Conservation (phyloP, 495 filamentous ascomycete species). For the Penicillium egyptiacum region DNA sequence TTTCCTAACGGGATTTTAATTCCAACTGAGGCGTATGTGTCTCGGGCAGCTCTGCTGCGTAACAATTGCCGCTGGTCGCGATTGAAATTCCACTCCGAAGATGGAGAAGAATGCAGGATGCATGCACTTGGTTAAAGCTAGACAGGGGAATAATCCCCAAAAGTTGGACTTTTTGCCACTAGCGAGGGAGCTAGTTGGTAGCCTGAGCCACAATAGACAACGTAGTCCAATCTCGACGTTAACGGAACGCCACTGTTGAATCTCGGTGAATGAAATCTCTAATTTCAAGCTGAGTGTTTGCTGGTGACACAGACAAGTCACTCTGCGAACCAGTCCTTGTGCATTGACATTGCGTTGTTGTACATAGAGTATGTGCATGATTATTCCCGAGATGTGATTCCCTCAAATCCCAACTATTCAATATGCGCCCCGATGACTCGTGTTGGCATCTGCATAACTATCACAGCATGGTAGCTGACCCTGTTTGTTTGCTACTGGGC, state of each 20-base stretch:
- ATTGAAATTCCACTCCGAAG: constrained; percentile 11
- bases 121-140: not conserved
- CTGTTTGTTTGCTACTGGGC: not conserved
- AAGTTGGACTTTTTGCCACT: not conserved
- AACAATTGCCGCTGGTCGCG: constrained; percentile 9
- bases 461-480: not conserved
- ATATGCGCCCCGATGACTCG: not conserved
- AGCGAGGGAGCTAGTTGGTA: not conserved
- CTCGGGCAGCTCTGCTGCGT: constrained; percentile 22
- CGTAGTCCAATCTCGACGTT: not conserved
- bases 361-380: not conserved
- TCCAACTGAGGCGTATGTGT: constrained; percentile 6
- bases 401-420: not conserved
- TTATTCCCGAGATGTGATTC: not conserved
- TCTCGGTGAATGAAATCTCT: not conserved
- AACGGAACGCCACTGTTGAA: not conserved
- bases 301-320: not conserved
- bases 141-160: not conserved
- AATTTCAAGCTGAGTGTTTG: not conserved
- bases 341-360: not conserved
- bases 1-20: constrained; percentile 20
- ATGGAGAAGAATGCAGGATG: not conserved
- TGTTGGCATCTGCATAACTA: not conserved
- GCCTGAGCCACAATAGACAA: not conserved
- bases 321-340: not conserved